Evolutionary conservation across 306 rosid species (phyloP).

Genomic region (Casuarina cunninghamiana): DNA sequence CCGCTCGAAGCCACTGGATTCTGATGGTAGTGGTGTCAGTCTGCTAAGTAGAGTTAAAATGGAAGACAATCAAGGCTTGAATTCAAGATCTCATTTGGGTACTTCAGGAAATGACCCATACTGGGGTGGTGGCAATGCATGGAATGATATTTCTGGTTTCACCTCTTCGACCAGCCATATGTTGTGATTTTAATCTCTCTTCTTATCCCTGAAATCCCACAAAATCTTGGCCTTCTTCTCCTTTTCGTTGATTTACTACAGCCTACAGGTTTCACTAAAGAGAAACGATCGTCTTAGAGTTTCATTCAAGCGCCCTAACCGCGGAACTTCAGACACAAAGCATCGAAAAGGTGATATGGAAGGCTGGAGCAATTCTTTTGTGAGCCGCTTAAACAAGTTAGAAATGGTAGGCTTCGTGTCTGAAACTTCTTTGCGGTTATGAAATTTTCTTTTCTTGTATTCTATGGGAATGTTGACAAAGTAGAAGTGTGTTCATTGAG

Average conservation of each 20-base stretch:
- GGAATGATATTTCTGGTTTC: slow-evolving; percentile 71
- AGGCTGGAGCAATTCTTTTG: slow-evolving; percentile 17
- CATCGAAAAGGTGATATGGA: slow-evolving; percentile 27
- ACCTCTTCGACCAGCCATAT: slow-evolving; percentile 50
- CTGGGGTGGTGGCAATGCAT: slow-evolving; percentile 46
- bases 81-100: slow-evolving; percentile 52
- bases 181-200: slow-evolving; percentile 31
- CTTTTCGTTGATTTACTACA: neutral
- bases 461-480: slow-evolving; percentile 23
- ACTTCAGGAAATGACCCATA: slow-evolving; percentile 47
- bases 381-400: slow-evolving; percentile 19
- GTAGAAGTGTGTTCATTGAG: slow-evolving; percentile 23
- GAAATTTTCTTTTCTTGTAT: slow-evolving; percentile 5
- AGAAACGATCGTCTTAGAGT: slow-evolving; percentile 22
- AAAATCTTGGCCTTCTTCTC: slow-evolving; percentile 5
- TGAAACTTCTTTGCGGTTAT: slow-evolving; percentile 34
- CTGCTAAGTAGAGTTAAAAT: slow-evolving; percentile 43
- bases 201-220: neutral
- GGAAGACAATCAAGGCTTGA: slow-evolving; percentile 63
- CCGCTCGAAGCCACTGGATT: slow-evolving; percentile 47
- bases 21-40: slow-evolving; percentile 36
- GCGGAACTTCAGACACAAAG: slow-evolving; percentile 15
- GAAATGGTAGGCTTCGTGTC: slow-evolving; percentile 39
- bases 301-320: slow-evolving; percentile 20
- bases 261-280: slow-evolving; percentile 21